Conservation (phyloP, 2,329 filamentous ascomycete genomes). For the Ascochyta fabae region DNA sequence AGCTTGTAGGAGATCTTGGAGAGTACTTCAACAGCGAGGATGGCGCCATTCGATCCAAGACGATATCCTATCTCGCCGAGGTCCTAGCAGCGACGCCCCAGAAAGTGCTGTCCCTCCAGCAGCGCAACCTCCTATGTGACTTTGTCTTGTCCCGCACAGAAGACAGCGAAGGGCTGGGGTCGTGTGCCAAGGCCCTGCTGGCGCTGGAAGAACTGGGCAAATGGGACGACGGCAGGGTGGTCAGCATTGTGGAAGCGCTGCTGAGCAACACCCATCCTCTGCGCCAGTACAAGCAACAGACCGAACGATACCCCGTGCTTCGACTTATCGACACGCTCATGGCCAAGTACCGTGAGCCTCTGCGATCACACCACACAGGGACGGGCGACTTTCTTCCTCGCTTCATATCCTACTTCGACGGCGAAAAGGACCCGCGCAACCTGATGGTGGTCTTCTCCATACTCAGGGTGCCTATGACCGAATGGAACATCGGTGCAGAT, state of each 20-base stretch:
- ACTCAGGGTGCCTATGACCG: constrained; percentile 69
- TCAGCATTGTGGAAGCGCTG: constrained; percentile 60
- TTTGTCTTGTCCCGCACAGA: constrained; percentile 71
- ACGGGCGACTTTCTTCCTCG: constrained; percentile 63
- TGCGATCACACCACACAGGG: constrained; percentile 59
- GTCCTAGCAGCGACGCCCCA: constrained; percentile 59
- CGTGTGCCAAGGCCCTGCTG: constrained; percentile 64
- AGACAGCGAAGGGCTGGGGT: constrained; percentile 59
- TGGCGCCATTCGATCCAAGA: constrained; percentile 64
- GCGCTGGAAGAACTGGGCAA: constrained; percentile 65
- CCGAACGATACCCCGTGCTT: constrained; percentile 65
- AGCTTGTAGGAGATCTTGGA: constrained; percentile 67
- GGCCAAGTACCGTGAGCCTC: constrained; percentile 58
- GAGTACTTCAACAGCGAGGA: constrained; percentile 74
- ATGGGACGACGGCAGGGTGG: constrained; percentile 64
- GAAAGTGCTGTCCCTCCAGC: constrained; percentile 65
- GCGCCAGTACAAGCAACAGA: constrained; percentile 67
- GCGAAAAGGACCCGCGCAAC: constrained; percentile 73
- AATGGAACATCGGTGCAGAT: constrained; percentile 68
- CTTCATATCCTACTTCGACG: constrained; percentile 69
- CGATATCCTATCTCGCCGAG: constrained; percentile 59
- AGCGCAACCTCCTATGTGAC: constrained; percentile 64
- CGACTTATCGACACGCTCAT: constrained; percentile 67
- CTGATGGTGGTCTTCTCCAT: constrained; percentile 75
- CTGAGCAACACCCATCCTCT: constrained; percentile 63